These are phyloP conservation scores for Diplodia mutila DNA, from an alignment of 2,329 filamentous ascomycete species.

Conservation along the genomic window DNA sequence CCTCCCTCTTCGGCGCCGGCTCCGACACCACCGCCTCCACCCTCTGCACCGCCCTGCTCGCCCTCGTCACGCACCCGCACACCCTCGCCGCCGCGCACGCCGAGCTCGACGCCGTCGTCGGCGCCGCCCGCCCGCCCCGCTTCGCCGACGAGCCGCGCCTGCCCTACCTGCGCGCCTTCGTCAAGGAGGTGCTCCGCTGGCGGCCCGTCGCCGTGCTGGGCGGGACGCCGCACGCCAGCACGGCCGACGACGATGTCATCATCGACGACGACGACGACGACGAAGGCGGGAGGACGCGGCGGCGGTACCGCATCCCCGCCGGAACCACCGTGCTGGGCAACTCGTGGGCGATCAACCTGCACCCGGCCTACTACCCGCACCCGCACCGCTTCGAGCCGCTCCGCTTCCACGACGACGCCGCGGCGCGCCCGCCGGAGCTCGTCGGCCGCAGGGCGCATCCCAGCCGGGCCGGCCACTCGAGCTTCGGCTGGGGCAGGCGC, in stretches of 20 bases:
- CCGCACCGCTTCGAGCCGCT: constrained; percentile 47
- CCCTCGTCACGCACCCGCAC: constrained; percentile 53
- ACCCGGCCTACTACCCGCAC: constrained; percentile 45
- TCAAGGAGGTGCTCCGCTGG: constrained; percentile 44
- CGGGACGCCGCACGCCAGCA: constrained; percentile 54
- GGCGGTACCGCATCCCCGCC: constrained; percentile 52
- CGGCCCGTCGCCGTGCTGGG: constrained; percentile 47
- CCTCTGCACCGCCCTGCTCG: constrained; percentile 53
- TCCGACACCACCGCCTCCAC: constrained; percentile 57
- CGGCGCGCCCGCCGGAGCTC: not conserved
- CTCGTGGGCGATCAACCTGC: constrained; percentile 50
- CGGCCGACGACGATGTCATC: constrained; percentile 47
- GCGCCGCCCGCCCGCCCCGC: constrained; percentile 36
- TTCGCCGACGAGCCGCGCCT: constrained; percentile 44
- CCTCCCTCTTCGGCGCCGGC: constrained; percentile 53
- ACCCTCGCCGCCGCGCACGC: constrained; percentile 49
- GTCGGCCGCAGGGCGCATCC: constrained; percentile 30
- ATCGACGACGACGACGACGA: too few relatives aligned
- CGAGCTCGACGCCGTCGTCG: constrained; percentile 45
- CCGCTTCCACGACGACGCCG: constrained; percentile 36
- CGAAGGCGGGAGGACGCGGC: too few relatives aligned
- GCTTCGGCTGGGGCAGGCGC: constrained; percentile 41
- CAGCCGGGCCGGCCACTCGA: constrained; percentile 38
- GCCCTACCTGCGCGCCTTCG: constrained; percentile 45
- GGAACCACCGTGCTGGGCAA: constrained; percentile 53